Evolutionary conservation across 257 asterid species (phyloP).

Genomic region (Cynanchum wilfordii): DNA sequence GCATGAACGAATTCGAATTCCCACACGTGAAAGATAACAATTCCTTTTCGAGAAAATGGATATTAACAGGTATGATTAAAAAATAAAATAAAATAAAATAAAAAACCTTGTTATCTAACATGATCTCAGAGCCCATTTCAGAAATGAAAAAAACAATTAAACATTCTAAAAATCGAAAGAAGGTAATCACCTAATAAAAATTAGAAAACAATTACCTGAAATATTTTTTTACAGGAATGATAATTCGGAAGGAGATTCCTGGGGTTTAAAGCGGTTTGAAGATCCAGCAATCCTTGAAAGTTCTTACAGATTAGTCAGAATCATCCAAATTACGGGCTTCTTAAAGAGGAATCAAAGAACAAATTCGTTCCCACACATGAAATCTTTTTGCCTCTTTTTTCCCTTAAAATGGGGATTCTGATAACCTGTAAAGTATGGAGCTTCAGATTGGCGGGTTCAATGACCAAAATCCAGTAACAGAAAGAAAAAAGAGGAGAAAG

Average conservation of each 20-base stretch:
- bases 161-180: background rate
- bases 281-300: background rate
- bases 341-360: background rate
- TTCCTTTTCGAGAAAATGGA: background rate
- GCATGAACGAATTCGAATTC: background rate
- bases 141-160: background rate
- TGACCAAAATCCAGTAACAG: background rate
- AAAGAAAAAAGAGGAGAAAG: too few species aligned
- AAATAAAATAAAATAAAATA: too few species aligned
- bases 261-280: background rate
- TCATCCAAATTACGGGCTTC: background rate
- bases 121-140: background rate
- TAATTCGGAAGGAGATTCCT: background rate
- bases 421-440: too few species aligned
- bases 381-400: background rate
- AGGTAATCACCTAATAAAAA: background rate
- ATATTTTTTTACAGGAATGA: background rate
- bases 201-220: constrained; percentile 10
- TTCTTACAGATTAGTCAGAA: background rate
- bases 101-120: too few species aligned
- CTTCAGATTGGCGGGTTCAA: background rate
- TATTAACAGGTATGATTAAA: background rate
- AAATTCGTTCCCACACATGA: background rate
- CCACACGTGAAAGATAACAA: background rate
- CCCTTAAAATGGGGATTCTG: background rate